phyloP scores from a whole-genome alignment of 2,329 filamentous ascomycete genomes.

The Cladophialophora exuberans region DNA sequence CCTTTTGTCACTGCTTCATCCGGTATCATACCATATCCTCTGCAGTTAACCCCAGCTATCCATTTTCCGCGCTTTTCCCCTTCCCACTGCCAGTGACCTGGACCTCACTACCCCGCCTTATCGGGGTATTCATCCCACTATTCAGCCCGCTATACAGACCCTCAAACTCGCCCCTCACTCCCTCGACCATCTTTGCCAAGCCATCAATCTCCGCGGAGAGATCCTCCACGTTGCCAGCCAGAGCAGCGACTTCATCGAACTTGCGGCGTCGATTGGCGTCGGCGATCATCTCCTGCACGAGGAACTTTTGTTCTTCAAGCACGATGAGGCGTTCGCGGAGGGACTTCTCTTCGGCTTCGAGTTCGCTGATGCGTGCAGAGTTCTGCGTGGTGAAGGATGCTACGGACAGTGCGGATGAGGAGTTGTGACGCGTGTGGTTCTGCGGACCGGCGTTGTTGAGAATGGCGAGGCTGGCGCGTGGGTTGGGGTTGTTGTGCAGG shows the following conservation, averaged over 20 bases:
- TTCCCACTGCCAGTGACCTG: constrained; percentile 6
- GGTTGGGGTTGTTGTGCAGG: constrained; percentile 21
- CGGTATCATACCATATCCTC: too few species aligned
- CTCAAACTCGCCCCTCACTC: constrained; percentile 62
- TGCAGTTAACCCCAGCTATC: background rate
- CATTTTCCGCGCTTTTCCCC: constrained; percentile 21
- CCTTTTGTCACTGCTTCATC: too few species aligned
- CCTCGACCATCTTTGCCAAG: constrained; percentile 66
- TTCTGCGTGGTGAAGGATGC: constrained; percentile 49
- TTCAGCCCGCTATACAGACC: constrained; percentile 47
- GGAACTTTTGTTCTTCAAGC: constrained; percentile 86
- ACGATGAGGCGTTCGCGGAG: constrained; percentile 79
- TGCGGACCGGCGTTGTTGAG: constrained; percentile 59
- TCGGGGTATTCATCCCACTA: constrained; percentile 30
- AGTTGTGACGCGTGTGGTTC: constrained; percentile 52
- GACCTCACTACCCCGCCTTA: constrained; percentile 6
- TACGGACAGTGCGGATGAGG: constrained; percentile 56
- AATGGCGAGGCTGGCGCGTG: constrained; percentile 56
- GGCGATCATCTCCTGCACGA: constrained; percentile 83
- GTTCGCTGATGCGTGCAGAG: constrained; percentile 55
- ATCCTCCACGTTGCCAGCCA: constrained; percentile 81
- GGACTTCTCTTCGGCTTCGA: constrained; percentile 83
- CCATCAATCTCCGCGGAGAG: constrained; percentile 75
- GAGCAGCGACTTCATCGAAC: constrained; percentile 82
- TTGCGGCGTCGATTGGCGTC: constrained; percentile 74